A percentile compares a stretch with the other conserved stretches of the same genome.
These are phyloP conservation scores for Solanum pennellii DNA, from an alignment of 257 asterid genomes.

Conservation along the genomic window DNA sequence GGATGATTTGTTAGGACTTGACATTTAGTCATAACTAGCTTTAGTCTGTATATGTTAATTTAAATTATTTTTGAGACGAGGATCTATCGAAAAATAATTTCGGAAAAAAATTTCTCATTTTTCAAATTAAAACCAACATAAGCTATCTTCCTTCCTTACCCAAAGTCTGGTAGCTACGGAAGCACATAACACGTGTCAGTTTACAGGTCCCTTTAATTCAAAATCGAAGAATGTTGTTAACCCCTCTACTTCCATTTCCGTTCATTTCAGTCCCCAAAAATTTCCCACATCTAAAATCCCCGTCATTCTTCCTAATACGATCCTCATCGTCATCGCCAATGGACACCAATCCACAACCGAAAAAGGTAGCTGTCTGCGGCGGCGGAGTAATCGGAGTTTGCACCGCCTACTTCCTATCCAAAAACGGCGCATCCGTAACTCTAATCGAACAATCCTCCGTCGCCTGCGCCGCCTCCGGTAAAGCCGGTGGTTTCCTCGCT, in stretches of 20 bases:
- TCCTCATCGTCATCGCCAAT: slow-evolving; percentile 22
- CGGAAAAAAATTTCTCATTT: too few species aligned
- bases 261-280: background rate
- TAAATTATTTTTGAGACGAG: too few species aligned
- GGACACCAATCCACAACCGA: slow-evolving; percentile 27
- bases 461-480: slow-evolving; percentile 91
- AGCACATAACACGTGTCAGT: background rate
- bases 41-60: too few species aligned
- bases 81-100: too few species aligned
- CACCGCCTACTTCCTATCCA: slow-evolving; percentile 76
- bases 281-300: slow-evolving; percentile 3
- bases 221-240: background rate
- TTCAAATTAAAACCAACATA: background rate
- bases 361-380: slow-evolving; percentile 78
- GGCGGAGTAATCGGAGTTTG: slow-evolving; percentile 92
- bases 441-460: slow-evolving; percentile 74
- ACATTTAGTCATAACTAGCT: too few species aligned
- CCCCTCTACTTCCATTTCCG: slow-evolving; percentile 4
- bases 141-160: background rate
- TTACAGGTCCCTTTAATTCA: background rate
- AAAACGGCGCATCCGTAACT: slow-evolving; percentile 64
- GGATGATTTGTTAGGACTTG: too few species aligned
- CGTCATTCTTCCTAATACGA: slow-evolving; percentile 3
- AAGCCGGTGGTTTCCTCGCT: slow-evolving; percentile 91
- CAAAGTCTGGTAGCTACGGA: background rate